Evolutionary conservation across 176 grass and related monocot genomes (phyloP).

Genomic region (Alloteropsis semialata): DNA sequence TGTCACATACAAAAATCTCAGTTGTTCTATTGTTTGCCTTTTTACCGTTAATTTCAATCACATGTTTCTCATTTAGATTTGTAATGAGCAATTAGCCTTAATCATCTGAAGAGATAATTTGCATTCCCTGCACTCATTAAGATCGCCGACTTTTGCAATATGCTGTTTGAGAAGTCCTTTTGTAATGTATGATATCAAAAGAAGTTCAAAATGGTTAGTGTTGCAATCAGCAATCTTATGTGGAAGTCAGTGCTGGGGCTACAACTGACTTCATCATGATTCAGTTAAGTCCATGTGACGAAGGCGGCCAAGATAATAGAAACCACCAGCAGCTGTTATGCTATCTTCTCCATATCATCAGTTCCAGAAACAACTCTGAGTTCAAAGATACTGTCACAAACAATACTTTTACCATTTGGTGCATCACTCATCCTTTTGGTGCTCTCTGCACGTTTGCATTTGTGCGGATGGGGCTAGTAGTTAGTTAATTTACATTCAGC

Average conservation of each 20-base stretch:
- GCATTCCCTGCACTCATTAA: neutral
- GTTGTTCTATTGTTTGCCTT: neutral
- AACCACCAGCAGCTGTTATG: neutral
- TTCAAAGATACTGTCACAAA: neutral
- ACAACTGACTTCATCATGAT: neutral
- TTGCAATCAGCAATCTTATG: neutral
- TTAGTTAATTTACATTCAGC: neutral
- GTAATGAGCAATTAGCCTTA: neutral
- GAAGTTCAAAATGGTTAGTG: neutral
- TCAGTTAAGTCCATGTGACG: neutral
- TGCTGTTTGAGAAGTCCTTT: neutral
- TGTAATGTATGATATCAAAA: neutral
- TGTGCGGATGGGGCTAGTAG: neutral
- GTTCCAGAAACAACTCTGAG: neutral
- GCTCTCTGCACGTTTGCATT: neutral
- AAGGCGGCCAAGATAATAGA: neutral
- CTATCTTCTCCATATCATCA: neutral
- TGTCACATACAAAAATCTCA: neutral
- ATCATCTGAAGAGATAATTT: neutral
- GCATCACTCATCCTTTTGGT: neutral
- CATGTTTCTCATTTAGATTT: neutral
- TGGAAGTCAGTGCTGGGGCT: neutral
- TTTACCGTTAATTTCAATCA: neutral
- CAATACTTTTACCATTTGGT: neutral
- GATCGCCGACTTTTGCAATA: neutral